Percentiles rank a stretch among this genome's conserved stretches.
Conservation (phyloP, 345 rosid species). For the Toxicodendron radicans region DNA sequence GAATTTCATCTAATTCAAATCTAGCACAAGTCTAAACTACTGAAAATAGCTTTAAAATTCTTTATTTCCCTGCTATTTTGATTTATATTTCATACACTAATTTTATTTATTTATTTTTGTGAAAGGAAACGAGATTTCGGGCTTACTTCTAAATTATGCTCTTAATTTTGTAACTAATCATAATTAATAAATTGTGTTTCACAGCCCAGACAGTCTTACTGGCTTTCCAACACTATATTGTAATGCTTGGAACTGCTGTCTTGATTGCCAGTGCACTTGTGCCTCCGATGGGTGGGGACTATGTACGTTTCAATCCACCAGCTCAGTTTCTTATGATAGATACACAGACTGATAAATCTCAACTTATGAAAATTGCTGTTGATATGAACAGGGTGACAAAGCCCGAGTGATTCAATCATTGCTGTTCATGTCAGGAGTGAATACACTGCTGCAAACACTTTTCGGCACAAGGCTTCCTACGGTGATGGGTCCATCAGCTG, state of each 20-base stretch:
- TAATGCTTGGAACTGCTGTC: constrained; percentile 86
- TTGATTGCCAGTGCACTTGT: constrained; percentile 67
- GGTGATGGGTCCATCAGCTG: constrained; percentile 89
- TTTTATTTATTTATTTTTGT: neutral
- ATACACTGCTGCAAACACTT: constrained; percentile 85
- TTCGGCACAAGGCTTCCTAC: constrained; percentile 91
- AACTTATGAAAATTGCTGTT: constrained; percentile 13
- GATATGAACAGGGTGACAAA: constrained; percentile 69
- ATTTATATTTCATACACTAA: neutral
- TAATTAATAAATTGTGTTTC: constrained; percentile 15
- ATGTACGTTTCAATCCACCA: constrained; percentile 45
- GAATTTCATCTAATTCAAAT: neutral
- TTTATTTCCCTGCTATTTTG: neutral
- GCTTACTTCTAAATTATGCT: neutral
- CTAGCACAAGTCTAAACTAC: neutral
- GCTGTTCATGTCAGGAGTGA: constrained; percentile 88
- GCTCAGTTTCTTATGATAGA: neutral
- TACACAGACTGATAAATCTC: neutral
- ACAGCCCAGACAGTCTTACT: constrained; percentile 69
- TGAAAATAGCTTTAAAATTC: no score
- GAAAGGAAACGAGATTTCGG: neutral
- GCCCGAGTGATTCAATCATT: constrained; percentile 81
- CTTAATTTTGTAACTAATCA: constrained; percentile 2
- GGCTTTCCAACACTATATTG: constrained; percentile 94
- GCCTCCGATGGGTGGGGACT: constrained; percentile 77